These are phyloP conservation scores for Pachysolen tannophilus DNA, from an alignment of 805 yeast genomes.

Conservation along the genomic window DNA sequence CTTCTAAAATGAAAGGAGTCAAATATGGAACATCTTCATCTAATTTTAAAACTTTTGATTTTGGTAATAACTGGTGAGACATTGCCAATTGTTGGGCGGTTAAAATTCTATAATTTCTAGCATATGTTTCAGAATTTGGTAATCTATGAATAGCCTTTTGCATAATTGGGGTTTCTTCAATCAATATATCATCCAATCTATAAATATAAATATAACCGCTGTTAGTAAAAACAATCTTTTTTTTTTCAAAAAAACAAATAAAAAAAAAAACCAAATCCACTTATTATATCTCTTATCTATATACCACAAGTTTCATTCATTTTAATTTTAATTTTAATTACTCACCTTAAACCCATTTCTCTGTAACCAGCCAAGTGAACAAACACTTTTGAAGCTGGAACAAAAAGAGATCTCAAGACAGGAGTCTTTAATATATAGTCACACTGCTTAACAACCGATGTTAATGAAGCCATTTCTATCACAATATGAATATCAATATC, in stretches of 20 bases:
- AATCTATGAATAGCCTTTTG: constrained; percentile 86
- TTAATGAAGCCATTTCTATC: constrained; percentile 49
- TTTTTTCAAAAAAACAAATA: no score
- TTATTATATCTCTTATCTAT: not conserved
- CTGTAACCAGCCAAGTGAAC: constrained; percentile 83
- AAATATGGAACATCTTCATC: constrained; percentile 80
- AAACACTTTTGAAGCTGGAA: constrained; percentile 76
- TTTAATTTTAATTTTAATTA: not conserved
- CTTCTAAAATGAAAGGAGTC: constrained; percentile 85
- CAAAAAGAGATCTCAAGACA: constrained; percentile 60
- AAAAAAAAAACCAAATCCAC: not conserved
- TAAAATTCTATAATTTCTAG: constrained; percentile 86
- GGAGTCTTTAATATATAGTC: constrained; percentile 81
- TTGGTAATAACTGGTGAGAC: constrained; percentile 79
- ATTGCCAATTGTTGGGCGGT: constrained; percentile 87
- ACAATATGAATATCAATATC: no score
- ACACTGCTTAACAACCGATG: constrained; percentile 65
- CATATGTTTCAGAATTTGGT: constrained; percentile 76
- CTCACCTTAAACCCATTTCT: constrained; percentile 73
- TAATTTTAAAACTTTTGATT: constrained; percentile 65
- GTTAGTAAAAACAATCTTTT: no score
- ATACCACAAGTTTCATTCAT: not conserved
- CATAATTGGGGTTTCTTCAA: constrained; percentile 80
- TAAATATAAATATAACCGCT: constrained; percentile 7
- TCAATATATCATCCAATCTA: constrained; percentile 75